Conservation (phyloP, 352 stramenopile genomes). For the Hyaloperonospora brassicae region DNA sequence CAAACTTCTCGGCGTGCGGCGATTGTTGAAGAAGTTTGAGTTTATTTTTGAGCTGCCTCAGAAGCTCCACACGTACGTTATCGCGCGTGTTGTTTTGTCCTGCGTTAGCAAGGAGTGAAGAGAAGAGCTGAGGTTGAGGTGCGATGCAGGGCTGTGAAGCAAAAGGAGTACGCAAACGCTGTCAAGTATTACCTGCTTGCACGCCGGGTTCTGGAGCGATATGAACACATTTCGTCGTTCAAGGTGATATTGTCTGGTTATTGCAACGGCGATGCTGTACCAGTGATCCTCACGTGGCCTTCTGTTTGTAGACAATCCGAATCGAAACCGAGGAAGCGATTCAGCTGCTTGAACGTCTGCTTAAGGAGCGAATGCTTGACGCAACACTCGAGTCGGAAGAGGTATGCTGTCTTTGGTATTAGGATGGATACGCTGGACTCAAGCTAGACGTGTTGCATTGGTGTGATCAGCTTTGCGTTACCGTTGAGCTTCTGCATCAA, state of each 20-base stretch:
- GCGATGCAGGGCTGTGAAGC: constrained; percentile 56
- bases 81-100: too few relatives aligned
- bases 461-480: constrained; percentile 44
- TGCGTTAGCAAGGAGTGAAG: neutral
- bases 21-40: constrained; percentile 94
- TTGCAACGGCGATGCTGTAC: neutral
- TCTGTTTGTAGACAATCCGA: constrained; percentile 58
- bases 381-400: constrained; percentile 37
- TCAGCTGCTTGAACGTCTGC: constrained; percentile 51
- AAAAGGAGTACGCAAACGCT: constrained; percentile 82
- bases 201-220: constrained; percentile 74
- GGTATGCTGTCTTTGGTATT: constrained; percentile 15
- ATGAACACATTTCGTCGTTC: constrained; percentile 87
- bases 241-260: constrained; percentile 30
- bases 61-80: constrained; percentile 55
- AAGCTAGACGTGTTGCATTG: neutral
- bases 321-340: constrained; percentile 83
- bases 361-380: constrained; percentile 52
- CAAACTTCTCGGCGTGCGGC: constrained; percentile 94
- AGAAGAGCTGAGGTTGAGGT: neutral
- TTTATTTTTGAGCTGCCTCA: constrained; percentile 95
- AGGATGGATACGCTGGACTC: too few relatives aligned
- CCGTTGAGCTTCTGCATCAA: constrained; percentile 51
- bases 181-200: constrained; percentile 85
- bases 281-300: constrained; percentile 2